Evolutionary conservation across 495 filamentous ascomycete species (phyloP), one percentile per base, ranked within the genome.

Genomic region (Penicillium mononematosum): DNA sequence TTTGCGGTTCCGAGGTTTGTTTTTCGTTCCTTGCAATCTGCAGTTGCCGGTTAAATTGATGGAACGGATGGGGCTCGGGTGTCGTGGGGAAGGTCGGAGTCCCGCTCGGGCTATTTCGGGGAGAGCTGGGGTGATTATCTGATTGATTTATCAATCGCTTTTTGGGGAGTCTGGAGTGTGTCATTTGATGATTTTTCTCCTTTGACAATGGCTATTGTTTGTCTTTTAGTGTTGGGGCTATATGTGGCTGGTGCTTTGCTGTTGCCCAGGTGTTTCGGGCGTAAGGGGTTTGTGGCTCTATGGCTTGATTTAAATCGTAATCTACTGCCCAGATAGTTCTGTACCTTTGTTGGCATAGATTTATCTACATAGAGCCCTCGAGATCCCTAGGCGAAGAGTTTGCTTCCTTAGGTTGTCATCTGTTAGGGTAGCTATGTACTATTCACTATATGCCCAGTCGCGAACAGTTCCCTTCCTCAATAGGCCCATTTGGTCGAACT

Each of bases 61-160:
- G 14, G 25, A 29, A 20, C 11, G 11, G 47, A 36, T 16, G 27
- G 42, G 12, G 42, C 22, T 45, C 19, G 51, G 29, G 19, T 20
- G 42, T 52, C 38, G 36, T 52, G 50, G 53, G 43, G 53, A 25
- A 38, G 32, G 16, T 20, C 43, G 53, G 44, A 36, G 44, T 36
- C 32, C 53, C 31, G 42, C 43, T 55, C 53, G 53, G 53, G 44
- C 32, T 45, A 44, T 55, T 55, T 55, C 53, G 53, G 53, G 44
- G 43, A 7, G 6, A n/a, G 7, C 25, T 29, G 31, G 53, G 32
- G 19, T 55, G 27, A 55, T 47, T 47, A 47, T 55, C 53, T 55
- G 53, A 55, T 55, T 55, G 44, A 20, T 55, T 55, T 55, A 55
- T 39, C 53, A 55, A 55, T 55, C 10, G 19, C 12, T 34, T 45